Conservation (phyloP, 2,329 filamentous ascomycete species). For the Talaromyces islandicus region DNA sequence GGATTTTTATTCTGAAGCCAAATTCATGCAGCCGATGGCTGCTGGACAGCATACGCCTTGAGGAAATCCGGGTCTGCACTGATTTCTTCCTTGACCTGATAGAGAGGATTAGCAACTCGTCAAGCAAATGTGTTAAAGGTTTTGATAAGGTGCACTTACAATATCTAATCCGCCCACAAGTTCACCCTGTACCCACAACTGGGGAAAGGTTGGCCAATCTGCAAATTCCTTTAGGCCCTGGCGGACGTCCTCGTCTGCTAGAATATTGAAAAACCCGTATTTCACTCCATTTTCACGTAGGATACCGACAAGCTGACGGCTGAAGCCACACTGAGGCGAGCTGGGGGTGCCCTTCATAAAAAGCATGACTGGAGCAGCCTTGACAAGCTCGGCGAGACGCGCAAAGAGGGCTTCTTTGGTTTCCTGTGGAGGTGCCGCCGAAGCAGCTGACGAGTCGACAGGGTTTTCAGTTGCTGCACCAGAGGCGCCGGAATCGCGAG, state of each 20-base stretch:
- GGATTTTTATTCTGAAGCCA: background rate
- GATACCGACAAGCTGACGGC: conserved; percentile 77
- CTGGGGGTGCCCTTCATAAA: conserved; percentile 98
- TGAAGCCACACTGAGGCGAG: conserved; percentile 86
- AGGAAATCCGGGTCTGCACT: conserved; percentile 79
- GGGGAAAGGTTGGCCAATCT: conserved; percentile 98
- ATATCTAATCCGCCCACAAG: conserved; percentile 93
- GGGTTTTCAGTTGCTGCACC: conserved; percentile 19
- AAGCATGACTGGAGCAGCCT: conserved; percentile 94
- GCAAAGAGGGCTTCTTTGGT: conserved; percentile 80
- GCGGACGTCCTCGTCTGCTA: conserved; percentile 93
- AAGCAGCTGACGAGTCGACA: conserved; percentile 19
- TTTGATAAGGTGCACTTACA: conserved; percentile 53
- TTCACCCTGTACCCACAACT: conserved; percentile 87
- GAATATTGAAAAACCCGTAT: conserved; percentile 98
- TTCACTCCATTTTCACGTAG: conserved; percentile 85
- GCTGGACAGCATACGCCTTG: conserved; percentile 57
- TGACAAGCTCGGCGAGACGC: conserved; percentile 76
- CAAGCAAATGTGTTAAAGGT: conserved; percentile 3
- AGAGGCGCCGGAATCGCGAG: conserved; percentile 18
- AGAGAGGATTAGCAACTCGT: conserved; percentile 10
- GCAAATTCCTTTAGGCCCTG: conserved; percentile 95
- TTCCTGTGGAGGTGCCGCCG: conserved; percentile 40
- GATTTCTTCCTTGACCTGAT: conserved; percentile 87
- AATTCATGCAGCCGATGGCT: conserved; percentile 15